Percentiles rank a stretch among this genome's conserved stretches.
Evolutionary conservation across 176 grass and related monocot genomes (phyloP).

Genomic region (Leersia perrieri): DNA sequence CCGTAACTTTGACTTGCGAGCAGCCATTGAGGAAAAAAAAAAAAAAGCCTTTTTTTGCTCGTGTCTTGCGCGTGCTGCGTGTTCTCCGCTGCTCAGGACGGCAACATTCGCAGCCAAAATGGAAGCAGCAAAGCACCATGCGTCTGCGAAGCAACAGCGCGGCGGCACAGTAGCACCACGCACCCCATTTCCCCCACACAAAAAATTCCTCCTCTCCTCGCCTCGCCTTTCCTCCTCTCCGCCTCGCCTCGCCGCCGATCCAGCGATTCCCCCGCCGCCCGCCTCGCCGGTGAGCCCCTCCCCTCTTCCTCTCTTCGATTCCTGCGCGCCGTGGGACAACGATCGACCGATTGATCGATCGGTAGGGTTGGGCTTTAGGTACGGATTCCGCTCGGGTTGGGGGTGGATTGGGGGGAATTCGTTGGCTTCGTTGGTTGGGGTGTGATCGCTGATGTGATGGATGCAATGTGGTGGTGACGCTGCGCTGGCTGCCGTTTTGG

Average conservation of each 20-base stretch:
- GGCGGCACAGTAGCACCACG: conserved; percentile 24
- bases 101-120: neutral
- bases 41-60: neutral
- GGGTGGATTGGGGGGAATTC: too few relatives aligned
- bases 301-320: neutral
- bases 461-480: neutral
- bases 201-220: neutral
- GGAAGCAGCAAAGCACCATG: neutral
- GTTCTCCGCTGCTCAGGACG: neutral
- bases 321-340: neutral
- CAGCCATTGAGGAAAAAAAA: neutral
- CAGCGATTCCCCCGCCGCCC: neutral
- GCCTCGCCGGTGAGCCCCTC: conserved; percentile 8
- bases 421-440: neutral
- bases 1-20: neutral
- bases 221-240: conserved; percentile 18
- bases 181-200: neutral
- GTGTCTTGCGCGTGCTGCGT: neutral
- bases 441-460: neutral
- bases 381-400: too few relatives aligned
- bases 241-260: neutral
- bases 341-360: neutral
- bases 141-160: conserved; percentile 20
- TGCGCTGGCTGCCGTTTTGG: neutral
- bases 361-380: neutral